These are phyloP conservation scores for Chaetomium strumarium DNA, from an alignment of 2,329 filamentous ascomycete species.

Conservation along the genomic window DNA sequence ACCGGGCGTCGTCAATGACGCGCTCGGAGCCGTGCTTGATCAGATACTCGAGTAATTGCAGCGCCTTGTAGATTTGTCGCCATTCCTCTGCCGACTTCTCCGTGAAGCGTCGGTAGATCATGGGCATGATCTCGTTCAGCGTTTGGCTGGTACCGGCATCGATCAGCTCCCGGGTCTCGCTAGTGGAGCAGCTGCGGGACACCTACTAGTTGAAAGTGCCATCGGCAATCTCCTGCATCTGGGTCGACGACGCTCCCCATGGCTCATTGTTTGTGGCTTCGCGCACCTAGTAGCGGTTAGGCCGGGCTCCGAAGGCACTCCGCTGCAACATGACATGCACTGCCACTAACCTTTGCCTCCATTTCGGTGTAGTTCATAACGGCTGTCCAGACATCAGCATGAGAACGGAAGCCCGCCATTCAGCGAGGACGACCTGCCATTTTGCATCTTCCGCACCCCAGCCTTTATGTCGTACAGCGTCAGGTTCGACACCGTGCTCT, in stretches of 20 bases:
- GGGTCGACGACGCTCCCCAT: constrained; percentile 77
- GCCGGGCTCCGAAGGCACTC: background rate
- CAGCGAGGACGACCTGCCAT: constrained; percentile 59
- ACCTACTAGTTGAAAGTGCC: constrained; percentile 96
- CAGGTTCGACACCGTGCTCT: constrained; percentile 84
- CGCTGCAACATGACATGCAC: background rate
- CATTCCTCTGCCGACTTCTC: constrained; percentile 98
- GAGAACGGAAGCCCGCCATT: background rate
- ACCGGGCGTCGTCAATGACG: constrained; percentile 93
- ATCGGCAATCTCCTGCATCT: constrained; percentile 98
- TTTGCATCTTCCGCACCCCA: constrained; percentile 89
- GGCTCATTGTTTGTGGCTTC: constrained; percentile 99
- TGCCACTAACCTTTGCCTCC: constrained; percentile 57
- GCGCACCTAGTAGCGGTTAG: constrained; percentile 57
- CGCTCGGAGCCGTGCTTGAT: constrained; percentile 98
- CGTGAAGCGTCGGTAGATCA: constrained; percentile 99
- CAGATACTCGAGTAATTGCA: constrained; percentile 89
- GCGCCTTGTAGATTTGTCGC: constrained; percentile 98
- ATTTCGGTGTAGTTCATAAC: constrained; percentile 98
- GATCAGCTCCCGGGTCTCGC: constrained; percentile 14
- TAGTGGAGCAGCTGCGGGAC: background rate
- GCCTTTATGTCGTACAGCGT: constrained; percentile 94
- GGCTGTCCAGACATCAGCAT: constrained; percentile 45
- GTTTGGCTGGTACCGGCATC: constrained; percentile 61
- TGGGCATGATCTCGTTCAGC: constrained; percentile 98